Base-by-base conservation (phyloP, 257 asterid genomes). In the Euphrasia confusa region DNA sequence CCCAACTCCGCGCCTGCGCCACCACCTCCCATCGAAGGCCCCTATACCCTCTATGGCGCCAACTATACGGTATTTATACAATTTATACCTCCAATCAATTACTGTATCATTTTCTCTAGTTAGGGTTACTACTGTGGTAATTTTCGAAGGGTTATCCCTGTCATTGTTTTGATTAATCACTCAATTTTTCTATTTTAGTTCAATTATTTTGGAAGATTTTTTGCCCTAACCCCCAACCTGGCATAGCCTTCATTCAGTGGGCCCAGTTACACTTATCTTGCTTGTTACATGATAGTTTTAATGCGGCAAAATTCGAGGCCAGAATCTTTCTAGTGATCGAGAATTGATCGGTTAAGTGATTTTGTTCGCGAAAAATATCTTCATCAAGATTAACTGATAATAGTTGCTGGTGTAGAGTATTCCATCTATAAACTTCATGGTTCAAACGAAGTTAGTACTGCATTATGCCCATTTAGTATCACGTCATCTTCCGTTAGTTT, bases 1-100 rank as follows among this genome's bases (percentile, higher is more conserved):
- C 94, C 90, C 17, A 71, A 71, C 59, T 83, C 99, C 18, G 91
- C 90, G 55, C 99, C 95, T 0, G 84, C 80, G 7, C 96, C 97
- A 8, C 96, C 99, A 0, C 89, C 94, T 52, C 95, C 92, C 0
- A 74, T 89, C 59, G 64, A 84, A 74, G 97, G 97, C 44, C 62
- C 81, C 35, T 89, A 89, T 75, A 53, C 64, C 57, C 99, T 92
- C 68, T 92, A 71, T 18, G 99, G 99, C 40, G 80, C 83, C 80
- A 77, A 78, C 67, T 89, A 92, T 70, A 89, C 94, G 68, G 95
- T 87, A 78, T 33, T 33, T 27, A 1, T 61, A 4, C 65, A 11
- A 10, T 2, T 2, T 61, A 0, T 64, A 24, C 44, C 14, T 48
- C 55, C 32, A 11, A 7, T 55, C 13, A 65, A 26, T 4, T 27